phyloP scores from a whole-genome alignment of 768 basidiomycete genomes.

The Polyporus arcularius region DNA sequence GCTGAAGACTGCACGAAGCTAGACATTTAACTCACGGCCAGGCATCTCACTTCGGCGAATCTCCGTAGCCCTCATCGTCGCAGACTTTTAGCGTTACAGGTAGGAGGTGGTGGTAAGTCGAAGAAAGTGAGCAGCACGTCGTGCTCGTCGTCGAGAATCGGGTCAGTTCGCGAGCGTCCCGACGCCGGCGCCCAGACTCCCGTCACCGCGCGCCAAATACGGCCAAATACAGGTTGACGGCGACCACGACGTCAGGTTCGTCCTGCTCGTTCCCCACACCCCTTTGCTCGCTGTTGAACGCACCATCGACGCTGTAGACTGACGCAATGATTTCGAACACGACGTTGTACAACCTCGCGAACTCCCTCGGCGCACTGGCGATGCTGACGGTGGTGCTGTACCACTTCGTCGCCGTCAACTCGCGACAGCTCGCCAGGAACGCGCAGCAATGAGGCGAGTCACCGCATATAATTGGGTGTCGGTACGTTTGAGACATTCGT shows the following conservation, averaged over 20 bases:
- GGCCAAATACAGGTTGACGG: constrained; percentile 18
- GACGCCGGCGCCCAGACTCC: constrained; percentile 10
- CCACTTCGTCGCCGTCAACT: constrained; percentile 89
- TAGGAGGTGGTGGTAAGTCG: background rate
- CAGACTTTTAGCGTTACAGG: constrained; percentile 14
- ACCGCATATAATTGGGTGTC: background rate
- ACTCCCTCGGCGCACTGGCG: constrained; percentile 78
- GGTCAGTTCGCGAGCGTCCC: constrained; percentile 10
- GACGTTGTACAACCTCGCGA: constrained; percentile 81
- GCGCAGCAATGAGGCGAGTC: background rate
- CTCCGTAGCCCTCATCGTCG: constrained; percentile 64
- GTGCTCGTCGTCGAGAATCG: constrained; percentile 9
- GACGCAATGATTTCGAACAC: constrained; percentile 74
- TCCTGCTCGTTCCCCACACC: background rate
- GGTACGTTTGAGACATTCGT: background rate
- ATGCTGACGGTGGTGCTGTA: constrained; percentile 89
- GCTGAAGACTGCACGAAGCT: background rate
- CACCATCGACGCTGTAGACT: background rate
- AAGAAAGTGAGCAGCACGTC: background rate
- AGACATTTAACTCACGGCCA: constrained; percentile 56
- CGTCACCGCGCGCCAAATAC: constrained; percentile 18
- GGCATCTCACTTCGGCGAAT: constrained; percentile 76
- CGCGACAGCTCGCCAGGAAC: constrained; percentile 41
- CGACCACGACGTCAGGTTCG: constrained; percentile 23
- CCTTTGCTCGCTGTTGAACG: background rate